Conservation (phyloP, 805 yeast genomes). For the Candida berthetii region DNA sequence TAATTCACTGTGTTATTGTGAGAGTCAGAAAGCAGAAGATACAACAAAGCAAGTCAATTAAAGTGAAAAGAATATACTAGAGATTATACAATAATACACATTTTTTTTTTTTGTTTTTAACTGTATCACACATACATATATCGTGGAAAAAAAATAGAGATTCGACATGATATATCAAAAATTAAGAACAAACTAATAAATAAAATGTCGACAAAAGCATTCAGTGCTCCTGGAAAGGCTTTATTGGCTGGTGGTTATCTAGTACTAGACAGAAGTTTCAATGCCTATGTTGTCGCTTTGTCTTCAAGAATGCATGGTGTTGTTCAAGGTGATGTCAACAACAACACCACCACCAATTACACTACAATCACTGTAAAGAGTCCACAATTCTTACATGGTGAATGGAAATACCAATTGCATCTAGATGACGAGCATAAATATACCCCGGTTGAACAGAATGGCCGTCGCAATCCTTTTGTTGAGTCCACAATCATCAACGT, state of each 20-base stretch:
- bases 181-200: no score
- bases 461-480: constrained; percentile 63
- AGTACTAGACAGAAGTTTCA: constrained; percentile 72
- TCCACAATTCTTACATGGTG: constrained; percentile 69
- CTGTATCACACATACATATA: no score
- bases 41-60: no score
- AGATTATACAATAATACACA: no score
- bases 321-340: constrained; percentile 19
- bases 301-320: constrained; percentile 87
- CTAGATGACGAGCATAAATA: constrained; percentile 9
- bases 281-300: constrained; percentile 79
- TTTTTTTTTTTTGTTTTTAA: no score
- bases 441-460: constrained; percentile 23
- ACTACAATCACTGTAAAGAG: constrained; percentile 44
- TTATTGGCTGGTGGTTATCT: constrained; percentile 91
- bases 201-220: constrained; percentile 35
- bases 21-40: no score
- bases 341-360: constrained; percentile 2
- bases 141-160: no score
- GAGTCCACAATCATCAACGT: constrained; percentile 55
- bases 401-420: constrained; percentile 52
- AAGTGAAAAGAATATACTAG: no score
- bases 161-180: no score
- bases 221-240: constrained; percentile 95
- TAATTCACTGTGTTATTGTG: no score